Evolutionary conservation across 331 rosid genomes (phyloP), one percentile per base, ranked within the genome.

Genomic region (Acacia pycnantha): DNA sequence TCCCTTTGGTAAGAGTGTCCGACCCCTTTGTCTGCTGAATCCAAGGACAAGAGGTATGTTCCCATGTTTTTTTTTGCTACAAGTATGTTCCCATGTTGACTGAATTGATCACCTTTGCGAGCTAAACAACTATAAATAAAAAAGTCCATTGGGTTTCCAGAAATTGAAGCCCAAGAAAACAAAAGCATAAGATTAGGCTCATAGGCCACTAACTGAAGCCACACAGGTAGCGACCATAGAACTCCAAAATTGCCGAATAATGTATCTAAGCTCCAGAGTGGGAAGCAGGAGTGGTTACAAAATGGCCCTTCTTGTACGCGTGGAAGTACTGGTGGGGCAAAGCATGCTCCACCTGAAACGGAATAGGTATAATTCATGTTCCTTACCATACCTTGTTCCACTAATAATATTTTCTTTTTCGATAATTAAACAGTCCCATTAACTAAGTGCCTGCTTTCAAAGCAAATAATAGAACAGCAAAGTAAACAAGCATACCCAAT

Each of bases 201-300:
- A 54, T 8, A 54, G 61, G 26, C 61, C 62, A 54, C 62, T 54
- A 21, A 81, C 43, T 24, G 74, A 74, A 81, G 71, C 82, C 82
- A 35, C 70, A 43, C 77, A 8, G 26, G 74, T 37, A 58, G 79
- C 71, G 71, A 83, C 85, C 37, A 27, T 71, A 75, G 37, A 79
- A 72, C 80, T 82, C 31, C 75, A 31, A 69, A 81, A 56, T 58
- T 70, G 78, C 82, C 77, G 76, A 78, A 40, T 68, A 31, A 59
- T 11, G 66, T 1, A 79, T 58, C 88, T 87, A 93, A 77, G 93
- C 99, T 82, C 99, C 99, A 15, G 99, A 95, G 89, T 95, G 99
- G 81, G 98, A 89, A 74, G 94, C 98, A 0, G 97, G 85, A 46
- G 90, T 89, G 54, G 94, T 93, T 87, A 93, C 97, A 31, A 95